Evolutionary conservation across 2,329 filamentous ascomycete genomes (phyloP), one percentile per base, ranked within the genome.

Genomic region (Scedosporium apiospermum): DNA sequence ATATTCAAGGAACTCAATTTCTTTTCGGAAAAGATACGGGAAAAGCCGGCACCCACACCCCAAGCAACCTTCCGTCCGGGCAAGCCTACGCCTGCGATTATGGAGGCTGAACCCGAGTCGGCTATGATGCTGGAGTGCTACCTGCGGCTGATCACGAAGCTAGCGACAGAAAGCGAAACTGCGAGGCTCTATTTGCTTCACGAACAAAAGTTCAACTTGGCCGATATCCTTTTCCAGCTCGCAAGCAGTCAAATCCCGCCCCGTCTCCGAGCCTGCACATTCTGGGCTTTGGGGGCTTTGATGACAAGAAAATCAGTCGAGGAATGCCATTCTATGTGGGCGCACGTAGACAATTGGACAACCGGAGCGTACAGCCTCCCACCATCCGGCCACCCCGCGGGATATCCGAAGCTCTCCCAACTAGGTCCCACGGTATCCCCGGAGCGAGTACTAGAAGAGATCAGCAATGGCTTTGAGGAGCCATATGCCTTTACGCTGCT

Each of bases 51-150:
- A 14, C 72, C 81, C 16, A 27, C 61, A 2, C 60, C 62, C 1
- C 71, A 71, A 12, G 69, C 72, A 9, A 73, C 74, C 44, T 82
- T 84, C 68, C 81, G 86, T 65, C 73, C 81, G 62, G 81, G 82
- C 57, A 88, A 90, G 71, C 78, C 84, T 57, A 78, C 83, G 53
- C 79, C 78, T 18, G 87, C 89, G 55, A 82, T 88, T 64, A 86
- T 91, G 64, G 92, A 96, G 71, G 81, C 82, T 30, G 93, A 97
- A 71, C 90, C 92, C 3, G 96, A 99, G 73, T 96, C 91, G 49
- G 88, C 89, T n/a, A 90, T 96, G 75, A 97, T 99, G 91, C 81
- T 99, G 30, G 92, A 97, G 71, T 93, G 91, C 68, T 98, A 98
- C 72, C 80, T 99, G 61, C 87, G 93, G 34, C 82, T 99, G 4